Evolutionary conservation across 495 filamentous ascomycete genomes (phyloP), one percentile per base, ranked within the genome.

Genomic region (Corynascus novoguineensis): DNA sequence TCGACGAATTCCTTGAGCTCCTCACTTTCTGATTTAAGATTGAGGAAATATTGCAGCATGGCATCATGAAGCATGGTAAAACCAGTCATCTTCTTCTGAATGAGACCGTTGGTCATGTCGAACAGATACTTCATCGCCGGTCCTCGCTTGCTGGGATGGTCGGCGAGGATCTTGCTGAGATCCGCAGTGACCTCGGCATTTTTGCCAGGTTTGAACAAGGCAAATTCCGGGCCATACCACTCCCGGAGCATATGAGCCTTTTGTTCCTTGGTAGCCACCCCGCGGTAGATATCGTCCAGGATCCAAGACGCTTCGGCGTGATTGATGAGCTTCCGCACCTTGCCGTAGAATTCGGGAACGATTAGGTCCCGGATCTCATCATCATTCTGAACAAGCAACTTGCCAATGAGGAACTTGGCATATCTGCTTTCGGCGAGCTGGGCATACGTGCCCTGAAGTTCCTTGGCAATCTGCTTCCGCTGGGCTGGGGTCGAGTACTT

Each of bases 11-110:
- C 91, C 37, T 80, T 88, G 37, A 86, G 78, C 68, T 96, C 92
- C 38, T 84, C 81, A 62, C 82, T 87, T 19, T 85, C 89, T 12
- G 83, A 76, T 48, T 85, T 86, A 44, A 84, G 81, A 66, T 87
- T 91, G 45, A 89, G 78, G 73, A 90, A 93, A 69, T 97, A 97
- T 67, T 99, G 91, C 46, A 97, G 81, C 92, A 97, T 95, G 21
- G 93, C 95, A 60, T 95, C 92, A 70, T 99, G 95, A 5, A 97
- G 80, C 77, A 97, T 92, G 1, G 90, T 95, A 71, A 97, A 99
- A 7, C 87, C 90, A 14, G 90, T 92, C 62, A 89, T 83, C 73
- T 95, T 91, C 80, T 99, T 99, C 74, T 97, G 90, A 51, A 97
- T 78, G 22, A 97, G 81, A 54, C 85, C 81, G 69, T 96, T 95